Percentiles rank a stretch among this genome's conserved stretches.
phyloP scores from a whole-genome alignment of 805 yeast genomes.

The Cyberlindnera euphorbiae region DNA sequence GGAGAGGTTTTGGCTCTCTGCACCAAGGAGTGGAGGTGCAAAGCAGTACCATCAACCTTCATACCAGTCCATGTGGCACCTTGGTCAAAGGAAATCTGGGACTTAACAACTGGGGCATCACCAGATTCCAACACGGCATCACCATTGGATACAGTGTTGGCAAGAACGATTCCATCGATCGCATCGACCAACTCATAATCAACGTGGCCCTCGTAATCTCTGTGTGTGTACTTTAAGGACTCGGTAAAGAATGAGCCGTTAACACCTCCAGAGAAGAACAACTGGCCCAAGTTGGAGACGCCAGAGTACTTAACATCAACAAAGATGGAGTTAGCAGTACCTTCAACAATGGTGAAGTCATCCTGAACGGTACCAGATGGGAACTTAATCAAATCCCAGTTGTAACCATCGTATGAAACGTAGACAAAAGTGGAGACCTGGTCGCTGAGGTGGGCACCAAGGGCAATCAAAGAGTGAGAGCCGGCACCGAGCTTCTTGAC shows the following conservation, averaged over 20 bases:
- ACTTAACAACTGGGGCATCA: constrained; percentile 16
- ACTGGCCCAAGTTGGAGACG: constrained; percentile 24
- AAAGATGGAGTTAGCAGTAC: constrained; percentile 37
- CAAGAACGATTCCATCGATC: constrained; percentile 61
- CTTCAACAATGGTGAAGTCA: constrained; percentile 30
- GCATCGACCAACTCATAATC: constrained; percentile 40
- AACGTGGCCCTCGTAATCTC: constrained; percentile 24
- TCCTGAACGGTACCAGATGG: constrained; percentile 24
- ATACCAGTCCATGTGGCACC: constrained; percentile 32
- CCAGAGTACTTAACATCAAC: constrained; percentile 30
- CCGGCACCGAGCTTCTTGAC: constrained; percentile 32
- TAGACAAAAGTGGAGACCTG: constrained; percentile 23
- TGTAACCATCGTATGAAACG: constrained; percentile 30
- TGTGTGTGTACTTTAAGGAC: constrained; percentile 38
- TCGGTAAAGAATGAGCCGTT: constrained; percentile 47
- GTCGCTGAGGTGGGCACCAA: constrained; percentile 27
- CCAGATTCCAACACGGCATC: constrained; percentile 9
- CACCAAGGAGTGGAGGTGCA: constrained; percentile 34
- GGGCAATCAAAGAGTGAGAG: constrained; percentile 31
- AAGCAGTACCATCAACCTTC: constrained; percentile 28
- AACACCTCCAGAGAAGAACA: constrained; percentile 36
- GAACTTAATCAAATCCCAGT: constrained; percentile 32
- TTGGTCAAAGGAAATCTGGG: constrained; percentile 35
- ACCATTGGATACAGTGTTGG: constrained; percentile 31
- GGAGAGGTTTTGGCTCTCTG: constrained; percentile 23